phyloP scores from a whole-genome alignment of 1,284 basidiomycete genomes.

The Ganoderma meredithae region DNA sequence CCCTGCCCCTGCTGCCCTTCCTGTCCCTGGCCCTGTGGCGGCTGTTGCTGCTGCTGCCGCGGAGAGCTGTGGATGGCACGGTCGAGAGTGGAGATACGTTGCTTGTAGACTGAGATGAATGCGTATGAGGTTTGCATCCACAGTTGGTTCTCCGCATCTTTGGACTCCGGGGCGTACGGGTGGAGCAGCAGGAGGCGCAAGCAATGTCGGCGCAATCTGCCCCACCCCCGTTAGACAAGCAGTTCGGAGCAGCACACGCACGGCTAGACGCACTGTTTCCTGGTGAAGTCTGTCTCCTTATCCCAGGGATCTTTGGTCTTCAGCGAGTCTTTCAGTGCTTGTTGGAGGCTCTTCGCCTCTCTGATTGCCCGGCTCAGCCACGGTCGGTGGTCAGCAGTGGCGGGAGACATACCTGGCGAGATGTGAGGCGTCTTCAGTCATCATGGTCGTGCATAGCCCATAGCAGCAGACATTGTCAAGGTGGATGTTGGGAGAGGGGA shows the following conservation, averaged over 20 bases:
- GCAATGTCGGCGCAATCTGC: constrained; percentile 80
- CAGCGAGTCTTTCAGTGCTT: constrained; percentile 73
- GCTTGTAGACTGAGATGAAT: constrained; percentile 86
- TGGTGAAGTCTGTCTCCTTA: constrained; percentile 82
- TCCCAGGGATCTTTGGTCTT: constrained; percentile 81
- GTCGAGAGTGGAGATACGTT: constrained; percentile 75
- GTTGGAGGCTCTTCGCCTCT: constrained; percentile 74
- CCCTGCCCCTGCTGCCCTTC: constrained; percentile 49
- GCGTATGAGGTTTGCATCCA: constrained; percentile 95
- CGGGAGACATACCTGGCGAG: constrained; percentile 36
- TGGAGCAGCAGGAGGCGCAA: constrained; percentile 79
- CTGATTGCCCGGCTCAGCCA: constrained; percentile 43
- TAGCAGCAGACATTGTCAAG: constrained; percentile 20
- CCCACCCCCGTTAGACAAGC: constrained; percentile 10
- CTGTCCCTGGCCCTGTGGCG: constrained; percentile 40
- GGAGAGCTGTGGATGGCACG: constrained; percentile 56
- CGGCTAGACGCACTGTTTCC: constrained; percentile 74
- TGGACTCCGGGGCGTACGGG: constrained; percentile 78
- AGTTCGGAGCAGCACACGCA: background rate
- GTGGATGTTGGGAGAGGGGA: constrained; percentile 17
- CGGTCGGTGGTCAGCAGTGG: background rate
- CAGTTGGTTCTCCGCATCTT: constrained; percentile 82
- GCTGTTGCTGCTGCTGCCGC: constrained; percentile 51
- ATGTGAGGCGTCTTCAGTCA: constrained; percentile 40
- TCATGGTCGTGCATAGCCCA: constrained; percentile 27